Evolutionary conservation across 2,329 filamentous ascomycete genomes (phyloP), one percentile per base, ranked within the genome.

Genomic region (Colletotrichum sp.): DNA sequence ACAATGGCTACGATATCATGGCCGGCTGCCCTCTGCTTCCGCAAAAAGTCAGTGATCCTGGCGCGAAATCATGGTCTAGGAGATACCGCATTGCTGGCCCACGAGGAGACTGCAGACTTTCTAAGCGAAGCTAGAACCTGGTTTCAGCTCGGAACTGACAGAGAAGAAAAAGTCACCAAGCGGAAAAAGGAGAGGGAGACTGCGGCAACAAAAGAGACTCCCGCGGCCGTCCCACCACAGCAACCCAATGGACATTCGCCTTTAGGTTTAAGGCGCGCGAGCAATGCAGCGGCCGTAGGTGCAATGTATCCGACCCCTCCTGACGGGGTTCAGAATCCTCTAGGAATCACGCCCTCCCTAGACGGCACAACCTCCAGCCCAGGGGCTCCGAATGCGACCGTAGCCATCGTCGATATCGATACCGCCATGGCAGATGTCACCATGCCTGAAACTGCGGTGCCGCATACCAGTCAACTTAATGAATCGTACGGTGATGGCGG

Each of bases 301-400:
- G 88, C 90, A 3, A 91, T 95, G 83, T 95, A 95, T 80, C 93
- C 92, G 10, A 95, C 93, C 7, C 93, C 93, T 3, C 93, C 93
- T 13, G 93, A 94, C 80, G 92, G 88, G 16, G 84, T 93, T 21
- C 91, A 91, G 55, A 87, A 87, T 67, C 83, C 85, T 3, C 83
- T 87, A 12, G 91, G 88, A 4, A 86, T 89, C 8, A 90, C 90
- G 1, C 89, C 90, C 5, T 89, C 89, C 3, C 86, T 92, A 69
- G 91, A 93, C 73, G 89, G 88, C 7, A 86, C 86, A 3, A 84
- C 86, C 3, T 89, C 89, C 3, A 93, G 91, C 68, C 91, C 92
- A 1, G 88, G 86, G 5, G 90, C 90, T 56, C 84, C 83, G 48
- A 78, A 80, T 4, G 76, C 77, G 14, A 76, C 79, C 0, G 77